These are phyloP conservation scores for Nigrograna mackinnonii DNA, from an alignment of 2,329 filamentous ascomycete species.

Conservation along the genomic window DNA sequence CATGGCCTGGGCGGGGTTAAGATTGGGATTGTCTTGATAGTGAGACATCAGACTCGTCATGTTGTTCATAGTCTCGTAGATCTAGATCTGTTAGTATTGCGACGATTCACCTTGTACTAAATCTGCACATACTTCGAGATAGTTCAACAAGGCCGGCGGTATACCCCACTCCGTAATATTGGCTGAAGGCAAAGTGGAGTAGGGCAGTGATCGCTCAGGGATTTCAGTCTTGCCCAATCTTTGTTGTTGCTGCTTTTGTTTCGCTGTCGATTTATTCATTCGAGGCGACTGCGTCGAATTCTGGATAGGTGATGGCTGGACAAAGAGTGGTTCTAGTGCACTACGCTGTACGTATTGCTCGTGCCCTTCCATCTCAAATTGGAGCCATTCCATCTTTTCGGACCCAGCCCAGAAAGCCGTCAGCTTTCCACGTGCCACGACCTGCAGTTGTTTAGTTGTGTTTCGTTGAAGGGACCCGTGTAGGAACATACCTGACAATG, in stretches of 20 bases:
- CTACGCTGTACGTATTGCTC: constrained; percentile 82
- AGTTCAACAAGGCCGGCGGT: constrained; percentile 59
- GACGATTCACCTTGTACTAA: background rate
- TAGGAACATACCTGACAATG: constrained; percentile 72
- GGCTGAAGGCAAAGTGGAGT: constrained; percentile 50
- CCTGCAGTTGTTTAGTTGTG: constrained; percentile 56
- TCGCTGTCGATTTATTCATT: constrained; percentile 58
- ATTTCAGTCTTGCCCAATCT: no score
- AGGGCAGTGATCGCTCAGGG: no score
- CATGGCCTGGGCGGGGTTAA: constrained; percentile 55
- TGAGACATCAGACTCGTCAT: constrained; percentile 66
- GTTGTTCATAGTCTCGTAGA: constrained; percentile 66
- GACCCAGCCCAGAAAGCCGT: constrained; percentile 76
- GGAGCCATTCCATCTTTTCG: constrained; percentile 81
- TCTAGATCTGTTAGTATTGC: constrained; percentile 46
- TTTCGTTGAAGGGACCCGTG: constrained; percentile 16
- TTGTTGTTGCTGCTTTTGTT: constrained; percentile 53
- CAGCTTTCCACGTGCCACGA: constrained; percentile 77
- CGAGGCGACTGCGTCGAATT: constrained; percentile 61
- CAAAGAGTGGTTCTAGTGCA: constrained; percentile 52
- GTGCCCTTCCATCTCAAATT: constrained; percentile 75
- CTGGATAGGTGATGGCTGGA: constrained; percentile 49
- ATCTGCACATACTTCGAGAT: constrained; percentile 60
- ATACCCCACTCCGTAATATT: constrained; percentile 58
- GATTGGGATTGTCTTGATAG: constrained; percentile 55